phyloP scores from a whole-genome alignment of 371 early-diverging fungal genomes.

The Mucor piriformis region DNA sequence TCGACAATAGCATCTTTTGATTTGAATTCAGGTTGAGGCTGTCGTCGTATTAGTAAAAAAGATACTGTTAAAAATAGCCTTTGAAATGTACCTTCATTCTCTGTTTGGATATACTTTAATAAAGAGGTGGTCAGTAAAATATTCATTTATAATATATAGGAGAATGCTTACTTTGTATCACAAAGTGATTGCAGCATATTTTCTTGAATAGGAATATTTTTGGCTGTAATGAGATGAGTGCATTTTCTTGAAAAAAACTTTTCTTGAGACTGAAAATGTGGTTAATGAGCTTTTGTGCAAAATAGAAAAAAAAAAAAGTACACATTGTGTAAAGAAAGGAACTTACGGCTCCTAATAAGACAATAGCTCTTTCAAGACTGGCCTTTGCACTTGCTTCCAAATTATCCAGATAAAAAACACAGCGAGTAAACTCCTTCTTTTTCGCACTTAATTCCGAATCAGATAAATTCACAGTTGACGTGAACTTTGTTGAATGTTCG shows the following conservation, averaged over 20 bases:
- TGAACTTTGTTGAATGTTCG: background rate
- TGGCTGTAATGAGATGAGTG: conserved; percentile 47
- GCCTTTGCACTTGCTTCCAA: conserved; percentile 28
- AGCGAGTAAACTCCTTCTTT: conserved; percentile 15
- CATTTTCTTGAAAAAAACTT: conserved; percentile 50
- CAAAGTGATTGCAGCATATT: conserved; percentile 16
- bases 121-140: background rate
- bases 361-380: conserved; percentile 31
- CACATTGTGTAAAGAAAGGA: background rate
- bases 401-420: conserved; percentile 40
- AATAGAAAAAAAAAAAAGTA: too few species aligned
- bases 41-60: too few species aligned
- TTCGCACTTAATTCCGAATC: background rate
- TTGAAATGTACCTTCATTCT: background rate
- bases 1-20: conserved; percentile 14
- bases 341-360: conserved; percentile 42
- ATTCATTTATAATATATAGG: conserved; percentile 15
- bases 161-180: conserved; percentile 19
- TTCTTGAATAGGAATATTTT: conserved; percentile 23
- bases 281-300: too few species aligned
- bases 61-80: too few species aligned
- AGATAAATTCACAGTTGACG: background rate
- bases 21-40: background rate
- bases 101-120: background rate
- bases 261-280: conserved; percentile 27